Conservation (phyloP, 805 yeast genomes). For the Candida germanica region DNA sequence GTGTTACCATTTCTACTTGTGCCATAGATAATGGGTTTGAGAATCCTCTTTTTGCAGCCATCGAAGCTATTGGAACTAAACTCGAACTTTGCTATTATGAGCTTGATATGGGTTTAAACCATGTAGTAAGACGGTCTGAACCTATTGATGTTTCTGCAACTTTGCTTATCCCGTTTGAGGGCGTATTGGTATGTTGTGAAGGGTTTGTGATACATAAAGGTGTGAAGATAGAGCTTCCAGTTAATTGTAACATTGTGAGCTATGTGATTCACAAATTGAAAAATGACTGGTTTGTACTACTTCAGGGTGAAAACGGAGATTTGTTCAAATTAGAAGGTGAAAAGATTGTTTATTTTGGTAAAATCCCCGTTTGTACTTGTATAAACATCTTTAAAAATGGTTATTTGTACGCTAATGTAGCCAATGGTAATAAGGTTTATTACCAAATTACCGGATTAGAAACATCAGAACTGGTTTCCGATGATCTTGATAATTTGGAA, state of each 20-base stretch:
- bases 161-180: conserved; percentile 66
- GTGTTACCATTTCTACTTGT: conserved; percentile 50
- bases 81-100: conserved; percentile 64
- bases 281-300: conserved; percentile 58
- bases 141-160: conserved; percentile 36
- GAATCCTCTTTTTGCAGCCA: conserved; percentile 79
- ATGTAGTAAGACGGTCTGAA: conserved; percentile 50
- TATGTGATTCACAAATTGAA: conserved; percentile 69
- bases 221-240: conserved; percentile 26
- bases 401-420: conserved; percentile 64
- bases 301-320: conserved; percentile 75
- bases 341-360: conserved; percentile 67
- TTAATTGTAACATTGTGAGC: conserved; percentile 37
- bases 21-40: conserved; percentile 76
- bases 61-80: conserved; percentile 52
- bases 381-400: conserved; percentile 72
- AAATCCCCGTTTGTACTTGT: conserved; percentile 57
- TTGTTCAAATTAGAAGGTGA: conserved; percentile 59
- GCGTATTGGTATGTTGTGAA: conserved; percentile 60
- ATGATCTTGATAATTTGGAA: conserved; percentile 52
- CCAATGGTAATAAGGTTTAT: conserved; percentile 59
- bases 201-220: conserved; percentile 48
- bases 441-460: conserved; percentile 61
- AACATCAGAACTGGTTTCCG: conserved; percentile 61
- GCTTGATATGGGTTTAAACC: conserved; percentile 81